Conservation (phyloP, 495 filamentous ascomycete species). For the Penicillium angulare region DNA sequence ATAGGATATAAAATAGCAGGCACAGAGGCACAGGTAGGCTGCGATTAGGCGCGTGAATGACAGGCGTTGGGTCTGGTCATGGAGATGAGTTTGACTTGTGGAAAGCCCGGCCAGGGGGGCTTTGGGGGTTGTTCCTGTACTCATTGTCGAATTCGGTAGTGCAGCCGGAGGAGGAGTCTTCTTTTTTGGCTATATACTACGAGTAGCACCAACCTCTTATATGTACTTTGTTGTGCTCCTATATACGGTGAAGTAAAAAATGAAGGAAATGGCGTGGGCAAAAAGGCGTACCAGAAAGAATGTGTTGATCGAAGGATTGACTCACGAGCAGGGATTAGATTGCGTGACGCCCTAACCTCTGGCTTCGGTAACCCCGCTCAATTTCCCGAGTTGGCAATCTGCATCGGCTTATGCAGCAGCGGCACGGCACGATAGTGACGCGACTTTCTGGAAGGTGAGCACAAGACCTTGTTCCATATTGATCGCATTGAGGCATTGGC, state of each 20-base stretch:
- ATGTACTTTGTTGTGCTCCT: neutral
- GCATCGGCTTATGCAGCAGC: too few relatives aligned
- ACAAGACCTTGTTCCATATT: too few relatives aligned
- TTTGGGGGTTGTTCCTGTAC: neutral
- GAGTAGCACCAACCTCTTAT: neutral
- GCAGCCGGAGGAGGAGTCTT: neutral
- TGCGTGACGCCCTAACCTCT: too few relatives aligned
- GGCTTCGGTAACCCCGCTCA: neutral
- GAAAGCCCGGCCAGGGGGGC: neutral
- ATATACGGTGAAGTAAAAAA: neutral
- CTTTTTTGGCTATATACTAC: neutral
- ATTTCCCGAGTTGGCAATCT: neutral
- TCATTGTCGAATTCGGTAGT: neutral
- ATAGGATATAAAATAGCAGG: slow-evolving; percentile 53
- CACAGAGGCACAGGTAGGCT: slow-evolving; percentile 49
- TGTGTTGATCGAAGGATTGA: too few relatives aligned
- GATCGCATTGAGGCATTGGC: too few relatives aligned
- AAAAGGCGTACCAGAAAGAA: too few relatives aligned
- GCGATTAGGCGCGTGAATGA: slow-evolving; percentile 47
- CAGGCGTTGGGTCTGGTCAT: slow-evolving; percentile 51
- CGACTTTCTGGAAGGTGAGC: too few relatives aligned
- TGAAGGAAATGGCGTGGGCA: neutral
- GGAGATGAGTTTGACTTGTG: neutral
- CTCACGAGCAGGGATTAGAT: too few relatives aligned
- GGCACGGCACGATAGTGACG: too few relatives aligned